Conservation (phyloP, 805 yeast genomes). For the Debaryomyces tyrocola region DNA sequence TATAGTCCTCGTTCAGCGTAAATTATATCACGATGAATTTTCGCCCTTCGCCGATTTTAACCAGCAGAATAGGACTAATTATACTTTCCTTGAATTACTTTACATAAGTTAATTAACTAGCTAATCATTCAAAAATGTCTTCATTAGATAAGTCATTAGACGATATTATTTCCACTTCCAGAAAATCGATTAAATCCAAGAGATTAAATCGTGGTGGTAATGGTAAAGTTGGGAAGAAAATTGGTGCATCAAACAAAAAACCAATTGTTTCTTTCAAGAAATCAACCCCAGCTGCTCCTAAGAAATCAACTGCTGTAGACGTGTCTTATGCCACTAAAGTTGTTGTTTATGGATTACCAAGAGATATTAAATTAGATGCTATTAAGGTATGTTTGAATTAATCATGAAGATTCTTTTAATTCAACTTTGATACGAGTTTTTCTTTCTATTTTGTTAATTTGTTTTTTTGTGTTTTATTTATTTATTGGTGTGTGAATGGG, state of each 20-base stretch:
- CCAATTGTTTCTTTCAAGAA: slow-evolving; percentile 31
- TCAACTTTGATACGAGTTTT: background rate
- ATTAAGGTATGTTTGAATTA: slow-evolving; percentile 70
- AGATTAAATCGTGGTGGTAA: slow-evolving; percentile 23
- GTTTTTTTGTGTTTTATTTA: slow-evolving; percentile 1
- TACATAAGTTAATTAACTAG: slow-evolving; percentile 2
- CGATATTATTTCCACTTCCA: slow-evolving; percentile 78
- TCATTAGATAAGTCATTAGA: slow-evolving; percentile 91
- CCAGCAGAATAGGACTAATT: background rate
- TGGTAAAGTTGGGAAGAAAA: slow-evolving; percentile 37
- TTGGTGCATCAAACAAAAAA: slow-evolving; percentile 31
- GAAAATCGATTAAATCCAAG: slow-evolving; percentile 27
- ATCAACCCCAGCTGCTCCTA: slow-evolving; percentile 16
- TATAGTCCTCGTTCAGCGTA: background rate
- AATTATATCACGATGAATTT: background rate
- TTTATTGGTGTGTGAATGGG: background rate
- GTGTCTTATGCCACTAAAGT: slow-evolving; percentile 72
- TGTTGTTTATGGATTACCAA: slow-evolving; percentile 81
- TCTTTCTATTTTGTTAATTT: slow-evolving; percentile 3
- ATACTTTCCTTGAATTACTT: background rate
- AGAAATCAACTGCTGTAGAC: slow-evolving; percentile 32
- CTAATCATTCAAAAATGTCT: slow-evolving; percentile 50
- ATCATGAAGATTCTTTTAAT: slow-evolving; percentile 1
- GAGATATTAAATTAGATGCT: slow-evolving; percentile 79
- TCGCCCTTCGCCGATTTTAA: background rate